These are phyloP conservation scores for Cylindrotheca closterium DNA, from an alignment of 108 stramenopile species.

Conservation along the genomic window DNA sequence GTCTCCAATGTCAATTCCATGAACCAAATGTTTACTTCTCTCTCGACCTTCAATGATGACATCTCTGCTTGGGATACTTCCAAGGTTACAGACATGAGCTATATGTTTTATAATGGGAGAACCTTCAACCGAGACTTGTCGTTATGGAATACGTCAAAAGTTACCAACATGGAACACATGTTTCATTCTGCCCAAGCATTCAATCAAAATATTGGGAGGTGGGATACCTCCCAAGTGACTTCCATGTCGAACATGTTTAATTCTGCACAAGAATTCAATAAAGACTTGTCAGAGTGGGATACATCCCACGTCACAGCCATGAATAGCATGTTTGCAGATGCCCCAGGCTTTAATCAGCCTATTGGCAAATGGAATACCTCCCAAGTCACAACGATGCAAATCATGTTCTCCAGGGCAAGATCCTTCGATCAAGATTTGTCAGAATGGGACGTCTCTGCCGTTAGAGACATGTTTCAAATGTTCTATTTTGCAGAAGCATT, in stretches of 20 bases:
- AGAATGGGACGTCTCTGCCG: slow-evolving; percentile 10
- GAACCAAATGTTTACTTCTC: slow-evolving; percentile 8
- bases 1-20: slow-evolving; percentile 22
- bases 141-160: no score
- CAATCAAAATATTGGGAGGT: slow-evolving; percentile 23
- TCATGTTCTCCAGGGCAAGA: slow-evolving; percentile 10
- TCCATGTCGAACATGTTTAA: slow-evolving; percentile 27
- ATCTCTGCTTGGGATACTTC: slow-evolving; percentile 21
- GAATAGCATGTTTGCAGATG: slow-evolving; percentile 13
- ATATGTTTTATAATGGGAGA: no score
- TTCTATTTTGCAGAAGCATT: slow-evolving; percentile 4
- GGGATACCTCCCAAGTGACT: slow-evolving; percentile 34
- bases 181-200: no score
- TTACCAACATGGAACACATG: no score
- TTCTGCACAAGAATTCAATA: slow-evolving; percentile 21
- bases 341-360: slow-evolving; percentile 16
- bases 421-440: slow-evolving; percentile 18
- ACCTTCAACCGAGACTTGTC: no score
- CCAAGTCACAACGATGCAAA: not conserved
- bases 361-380: slow-evolving; percentile 9
- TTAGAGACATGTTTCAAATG: slow-evolving; percentile 10
- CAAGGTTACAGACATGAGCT: no score
- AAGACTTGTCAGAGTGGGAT: slow-evolving; percentile 24
- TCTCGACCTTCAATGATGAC: slow-evolving; percentile 22
- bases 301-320: not conserved